A percentile compares a stretch with the other conserved stretches of the same genome.
phyloP scores from a whole-genome alignment of 805 yeast species.

The Starmerella gropengiesseri region DNA sequence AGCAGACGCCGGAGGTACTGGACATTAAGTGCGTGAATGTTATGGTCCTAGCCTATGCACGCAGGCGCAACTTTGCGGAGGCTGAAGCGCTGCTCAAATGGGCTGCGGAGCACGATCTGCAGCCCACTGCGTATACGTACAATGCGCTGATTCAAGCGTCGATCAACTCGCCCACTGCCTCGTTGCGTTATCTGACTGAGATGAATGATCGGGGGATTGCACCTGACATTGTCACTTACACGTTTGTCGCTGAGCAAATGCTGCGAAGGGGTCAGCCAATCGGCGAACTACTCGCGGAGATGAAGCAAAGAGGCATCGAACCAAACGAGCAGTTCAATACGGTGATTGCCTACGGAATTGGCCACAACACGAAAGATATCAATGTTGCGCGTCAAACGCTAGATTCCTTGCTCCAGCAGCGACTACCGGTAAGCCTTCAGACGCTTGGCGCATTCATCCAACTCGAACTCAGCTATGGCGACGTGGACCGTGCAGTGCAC shows the following conservation, averaged over 20 bases:
- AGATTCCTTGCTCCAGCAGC: conserved; percentile 6
- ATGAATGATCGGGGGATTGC: conserved; percentile 36
- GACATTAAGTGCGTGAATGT: conserved; percentile 32
- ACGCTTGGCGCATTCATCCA: conserved; percentile 28
- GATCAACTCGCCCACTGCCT: conserved; percentile 33
- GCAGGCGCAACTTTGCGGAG: conserved; percentile 33
- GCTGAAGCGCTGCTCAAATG: conserved; percentile 38
- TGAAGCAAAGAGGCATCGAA: conserved; percentile 35
- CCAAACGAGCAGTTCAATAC: conserved; percentile 38
- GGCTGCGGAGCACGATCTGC: conserved; percentile 29
- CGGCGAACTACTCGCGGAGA: conserved; percentile 32
- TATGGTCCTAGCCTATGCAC: conserved; percentile 37
- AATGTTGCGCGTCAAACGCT: conserved; percentile 44
- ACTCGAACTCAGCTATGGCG: conserved; percentile 27
- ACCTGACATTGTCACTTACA: conserved; percentile 54
- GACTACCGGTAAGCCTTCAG: conserved; percentile 25
- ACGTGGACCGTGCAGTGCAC: conserved; percentile 14
- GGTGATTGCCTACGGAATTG: conserved; percentile 44
- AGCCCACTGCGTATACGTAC: conserved; percentile 41
- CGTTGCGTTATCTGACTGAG: conserved; percentile 37
- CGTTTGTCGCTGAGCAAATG: conserved; percentile 45
- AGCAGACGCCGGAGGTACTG: conserved; percentile 27
- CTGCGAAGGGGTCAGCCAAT: conserved; percentile 39
- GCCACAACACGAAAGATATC: conserved; percentile 37
- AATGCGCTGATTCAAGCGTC: conserved; percentile 41